phyloP scores from a whole-genome alignment of 345 rosid species.

The Ailanthus altissimus region DNA sequence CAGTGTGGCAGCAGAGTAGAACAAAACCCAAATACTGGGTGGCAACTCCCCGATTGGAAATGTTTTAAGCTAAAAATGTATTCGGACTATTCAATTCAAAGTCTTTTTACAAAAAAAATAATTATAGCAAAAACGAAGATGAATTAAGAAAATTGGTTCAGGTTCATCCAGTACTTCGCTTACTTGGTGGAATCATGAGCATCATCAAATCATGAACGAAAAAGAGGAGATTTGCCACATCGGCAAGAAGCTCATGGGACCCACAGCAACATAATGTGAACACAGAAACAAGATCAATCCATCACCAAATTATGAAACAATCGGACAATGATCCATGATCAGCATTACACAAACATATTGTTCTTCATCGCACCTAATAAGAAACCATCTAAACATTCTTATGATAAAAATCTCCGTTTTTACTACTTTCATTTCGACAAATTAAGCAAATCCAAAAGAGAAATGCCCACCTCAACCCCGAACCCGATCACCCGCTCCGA shows the following conservation, averaged over 20 bases:
- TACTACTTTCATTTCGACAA: constrained; percentile 7
- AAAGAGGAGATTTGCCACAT: neutral
- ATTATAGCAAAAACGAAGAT: too few species aligned
- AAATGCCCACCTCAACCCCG: constrained; percentile 2
- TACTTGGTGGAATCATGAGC: too few species aligned
- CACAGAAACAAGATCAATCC: neutral
- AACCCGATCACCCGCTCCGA: neutral
- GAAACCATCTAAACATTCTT: too few species aligned
- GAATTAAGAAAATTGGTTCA: too few species aligned
- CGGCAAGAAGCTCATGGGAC: neutral
- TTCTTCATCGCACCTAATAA: neutral
- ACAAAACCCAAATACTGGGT: too few species aligned
- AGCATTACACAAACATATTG: neutral
- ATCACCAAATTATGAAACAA: neutral
- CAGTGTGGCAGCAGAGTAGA: too few species aligned
- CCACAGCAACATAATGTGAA: neutral
- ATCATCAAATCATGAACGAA: neutral
- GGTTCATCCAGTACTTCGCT: too few species aligned
- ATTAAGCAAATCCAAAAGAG: neutral
- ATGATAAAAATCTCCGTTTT: neutral
- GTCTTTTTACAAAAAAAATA: too few species aligned
- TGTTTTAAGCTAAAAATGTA: too few species aligned
- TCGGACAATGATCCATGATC: neutral
- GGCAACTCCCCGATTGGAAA: too few species aligned
- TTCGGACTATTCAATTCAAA: too few species aligned